These are phyloP conservation scores for Penicillium simplicissimum DNA, from an alignment of 495 filamentous ascomycete species.

Conservation along the genomic window DNA sequence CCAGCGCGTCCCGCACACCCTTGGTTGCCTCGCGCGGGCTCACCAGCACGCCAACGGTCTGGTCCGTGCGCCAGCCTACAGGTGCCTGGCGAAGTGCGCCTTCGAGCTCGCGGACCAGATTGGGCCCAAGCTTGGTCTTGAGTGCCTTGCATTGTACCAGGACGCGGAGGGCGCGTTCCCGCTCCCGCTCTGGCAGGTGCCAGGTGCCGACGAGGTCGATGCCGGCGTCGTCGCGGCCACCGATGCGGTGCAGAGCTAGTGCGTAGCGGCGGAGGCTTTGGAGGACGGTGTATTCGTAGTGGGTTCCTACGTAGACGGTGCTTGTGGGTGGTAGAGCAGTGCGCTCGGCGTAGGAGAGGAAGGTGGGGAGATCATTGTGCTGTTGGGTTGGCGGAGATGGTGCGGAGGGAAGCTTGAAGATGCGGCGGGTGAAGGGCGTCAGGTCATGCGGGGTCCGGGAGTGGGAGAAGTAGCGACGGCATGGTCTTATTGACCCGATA, in stretches of 20 bases:
- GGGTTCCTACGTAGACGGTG: slow-evolving; percentile 48
- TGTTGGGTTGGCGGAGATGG: slow-evolving; percentile 48
- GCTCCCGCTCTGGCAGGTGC: slow-evolving; percentile 54
- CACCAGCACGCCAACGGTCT: slow-evolving; percentile 65
- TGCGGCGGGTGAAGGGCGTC: slow-evolving; percentile 41
- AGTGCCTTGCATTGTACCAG: slow-evolving; percentile 82
- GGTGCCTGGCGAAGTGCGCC: slow-evolving; percentile 74
- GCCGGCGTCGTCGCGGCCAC: slow-evolving; percentile 73
- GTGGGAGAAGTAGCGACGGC: slow-evolving; percentile 24
- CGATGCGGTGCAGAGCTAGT: slow-evolving; percentile 70
- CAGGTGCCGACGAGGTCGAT: slow-evolving; percentile 86
- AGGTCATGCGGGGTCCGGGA: slow-evolving; percentile 21
- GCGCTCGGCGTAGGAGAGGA: slow-evolving; percentile 67
- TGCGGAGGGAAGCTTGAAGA: slow-evolving; percentile 41
- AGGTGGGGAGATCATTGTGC: slow-evolving; percentile 70
- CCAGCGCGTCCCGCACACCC: slow-evolving; percentile 66
- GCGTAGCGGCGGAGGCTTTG: slow-evolving; percentile 59
- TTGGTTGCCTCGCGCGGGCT: slow-evolving; percentile 54
- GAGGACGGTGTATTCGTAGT: slow-evolving; percentile 75
- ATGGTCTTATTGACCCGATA: neutral
- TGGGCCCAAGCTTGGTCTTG: slow-evolving; percentile 57
- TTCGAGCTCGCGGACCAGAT: slow-evolving; percentile 79
- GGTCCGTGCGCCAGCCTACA: slow-evolving; percentile 60
- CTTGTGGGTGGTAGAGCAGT: slow-evolving; percentile 36
- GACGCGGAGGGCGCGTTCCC: slow-evolving; percentile 54